Evolutionary conservation across 1,284 basidiomycete species (phyloP), one percentile per base, ranked within the genome.

Genomic region (Pseudozyma tsukubaensis): DNA sequence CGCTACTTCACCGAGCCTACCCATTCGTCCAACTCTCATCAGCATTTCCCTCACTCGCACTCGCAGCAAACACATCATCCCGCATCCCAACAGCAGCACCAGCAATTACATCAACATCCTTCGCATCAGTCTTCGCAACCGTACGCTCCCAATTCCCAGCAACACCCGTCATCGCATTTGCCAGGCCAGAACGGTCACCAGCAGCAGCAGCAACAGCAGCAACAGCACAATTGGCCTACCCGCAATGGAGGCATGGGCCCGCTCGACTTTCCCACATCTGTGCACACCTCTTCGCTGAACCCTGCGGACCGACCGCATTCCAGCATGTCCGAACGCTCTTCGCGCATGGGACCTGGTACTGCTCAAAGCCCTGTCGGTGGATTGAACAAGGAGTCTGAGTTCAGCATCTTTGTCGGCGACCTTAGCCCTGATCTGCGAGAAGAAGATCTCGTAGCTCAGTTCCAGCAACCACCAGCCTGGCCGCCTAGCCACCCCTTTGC

Each of bases 401-500:
- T 72, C 59, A 78, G 76, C 66, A 74, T 83, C 63, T 77, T 81
- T 51, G 75, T 83, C 2, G 78, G 79, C 11, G 78, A 80, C 12
- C 71, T 83, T 4, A 72, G 70, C 29, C 72, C 74, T 3, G 76
- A 80, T 36, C 59, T 83, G 36, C 75, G 72, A 34, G 80, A 84
- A 36, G 78, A 80, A 16, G 83, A 84, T 54, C 56, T 83, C 3
- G 72, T 81, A 0, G 57, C 59, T 5, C 78, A 80, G 51, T 84
- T 83, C 62, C 32, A 77, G n/a, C 64, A 75, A 21, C 80, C 82
- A 0, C 79, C 81, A 3, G 35, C 69, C 1, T 84, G 79, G 81
- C 80, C 78, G 7, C 50, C 67, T 34, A 59, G 58, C 29, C 82
- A 83, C 35, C 79, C 80, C 0, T 77, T 78, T 40, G 71, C 79